phyloP scores from a whole-genome alignment of 2,329 filamentous ascomycete genomes.

The Cladophialophora immunda region DNA sequence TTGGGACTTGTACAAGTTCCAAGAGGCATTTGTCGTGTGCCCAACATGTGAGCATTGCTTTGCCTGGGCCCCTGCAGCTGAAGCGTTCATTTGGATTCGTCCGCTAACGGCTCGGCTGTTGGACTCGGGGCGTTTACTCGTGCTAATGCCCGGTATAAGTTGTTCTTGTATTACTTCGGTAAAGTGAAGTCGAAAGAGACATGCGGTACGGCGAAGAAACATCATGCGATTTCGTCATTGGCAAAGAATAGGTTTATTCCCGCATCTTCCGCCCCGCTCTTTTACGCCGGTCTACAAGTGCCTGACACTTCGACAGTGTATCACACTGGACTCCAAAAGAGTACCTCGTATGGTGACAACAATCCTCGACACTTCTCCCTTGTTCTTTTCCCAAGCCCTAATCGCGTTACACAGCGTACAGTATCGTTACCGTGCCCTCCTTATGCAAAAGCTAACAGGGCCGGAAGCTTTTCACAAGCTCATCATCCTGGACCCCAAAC shows the following conservation, averaged over 20 bases:
- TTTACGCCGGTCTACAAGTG: neutral
- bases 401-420: neutral
- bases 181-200: neutral
- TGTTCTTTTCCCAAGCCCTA: neutral
- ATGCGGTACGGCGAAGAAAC: neutral
- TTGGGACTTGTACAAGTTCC: too few relatives aligned
- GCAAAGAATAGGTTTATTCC: neutral
- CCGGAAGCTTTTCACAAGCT: neutral
- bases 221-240: slow-evolving; percentile 5
- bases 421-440: too few relatives aligned
- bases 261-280: slow-evolving; percentile 1
- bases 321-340: neutral
- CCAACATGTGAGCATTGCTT: neutral
- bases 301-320: neutral
- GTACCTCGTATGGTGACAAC: neutral
- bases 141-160: neutral
- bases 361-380: neutral
- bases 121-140: neutral
- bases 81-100: neutral
- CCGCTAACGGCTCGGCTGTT: neutral
- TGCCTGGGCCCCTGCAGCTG: neutral
- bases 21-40: neutral
- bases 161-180: neutral
- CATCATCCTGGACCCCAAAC: neutral
- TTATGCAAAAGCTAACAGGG: neutral